Evolutionary conservation across 495 filamentous ascomycete genomes (phyloP).

Genomic region (Aspergillus saccharolyticus): DNA sequence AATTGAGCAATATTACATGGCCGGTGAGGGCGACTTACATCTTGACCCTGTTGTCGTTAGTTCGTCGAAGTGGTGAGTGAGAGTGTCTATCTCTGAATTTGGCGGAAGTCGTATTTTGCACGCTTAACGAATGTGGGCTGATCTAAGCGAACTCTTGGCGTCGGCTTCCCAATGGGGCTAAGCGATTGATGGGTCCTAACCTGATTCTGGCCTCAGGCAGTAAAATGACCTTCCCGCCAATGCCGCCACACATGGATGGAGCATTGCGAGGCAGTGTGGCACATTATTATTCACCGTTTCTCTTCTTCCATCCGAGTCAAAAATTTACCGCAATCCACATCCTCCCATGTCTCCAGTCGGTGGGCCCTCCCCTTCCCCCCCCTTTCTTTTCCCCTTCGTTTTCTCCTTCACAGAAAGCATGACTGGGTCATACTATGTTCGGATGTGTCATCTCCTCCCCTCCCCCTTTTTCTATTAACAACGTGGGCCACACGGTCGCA

Average conservation of each 20-base stretch:
- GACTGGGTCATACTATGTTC: background rate
- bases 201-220: slow-evolving; percentile 20
- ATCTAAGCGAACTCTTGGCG: slow-evolving; percentile 39
- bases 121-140: slow-evolving; percentile 43
- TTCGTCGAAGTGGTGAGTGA: slow-evolving; percentile 45
- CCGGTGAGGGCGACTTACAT: slow-evolving; percentile 35
- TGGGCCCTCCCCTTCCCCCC: background rate
- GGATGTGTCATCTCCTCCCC: background rate
- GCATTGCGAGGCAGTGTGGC: background rate
- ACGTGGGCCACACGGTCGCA: background rate
- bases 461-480: background rate
- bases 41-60: slow-evolving; percentile 53
- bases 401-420: background rate
- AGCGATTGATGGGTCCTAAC: slow-evolving; percentile 11
- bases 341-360: background rate
- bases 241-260: background rate
- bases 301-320: background rate
- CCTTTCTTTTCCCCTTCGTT: background rate
- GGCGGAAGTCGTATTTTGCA: slow-evolving; percentile 43
- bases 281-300: background rate
- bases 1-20: background rate
- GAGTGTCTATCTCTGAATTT: slow-evolving; percentile 40
- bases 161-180: slow-evolving; percentile 24
- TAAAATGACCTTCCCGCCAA: background rate
- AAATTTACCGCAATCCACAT: too few relatives aligned